phyloP scores from a whole-genome alignment of 441 rosid species.

The Jatropha multifida region DNA sequence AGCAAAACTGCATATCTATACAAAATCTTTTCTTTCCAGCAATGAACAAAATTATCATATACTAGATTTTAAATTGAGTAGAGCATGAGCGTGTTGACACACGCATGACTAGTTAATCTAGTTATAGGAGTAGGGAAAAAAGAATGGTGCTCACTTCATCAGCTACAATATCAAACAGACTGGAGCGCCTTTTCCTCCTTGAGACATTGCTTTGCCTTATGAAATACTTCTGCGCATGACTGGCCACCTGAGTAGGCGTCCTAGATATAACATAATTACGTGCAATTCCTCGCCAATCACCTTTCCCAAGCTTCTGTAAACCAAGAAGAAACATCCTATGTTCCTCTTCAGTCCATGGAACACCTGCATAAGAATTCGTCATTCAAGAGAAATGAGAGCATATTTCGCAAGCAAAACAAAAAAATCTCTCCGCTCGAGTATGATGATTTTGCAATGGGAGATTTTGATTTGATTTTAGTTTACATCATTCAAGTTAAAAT shows the following conservation, averaged over 20 bases:
- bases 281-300: constrained; percentile 97
- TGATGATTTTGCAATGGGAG: background rate
- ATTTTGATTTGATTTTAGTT: background rate
- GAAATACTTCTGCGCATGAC: constrained; percentile 98
- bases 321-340: constrained; percentile 86
- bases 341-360: constrained; percentile 96
- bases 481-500: background rate
- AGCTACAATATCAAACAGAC: constrained; percentile 88
- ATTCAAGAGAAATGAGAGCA: constrained; percentile 10
- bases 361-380: constrained; percentile 45
- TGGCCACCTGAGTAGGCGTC: constrained; percentile 97
- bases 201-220: constrained; percentile 64
- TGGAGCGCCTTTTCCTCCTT: constrained; percentile 87
- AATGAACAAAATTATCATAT: background rate
- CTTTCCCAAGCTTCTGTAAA: constrained; percentile 88
- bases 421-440: background rate
- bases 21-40: background rate
- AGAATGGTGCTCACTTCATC: constrained; percentile 57
- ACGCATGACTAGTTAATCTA: background rate
- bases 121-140: background rate
- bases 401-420: background rate
- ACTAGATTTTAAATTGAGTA: background rate
- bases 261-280: constrained; percentile 73
- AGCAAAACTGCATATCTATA: background rate
- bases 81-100: background rate